Evolutionary conservation across 305 asterid species (phyloP), one percentile per base, ranked within the genome.

Genomic region (Fraxinus velutina): DNA sequence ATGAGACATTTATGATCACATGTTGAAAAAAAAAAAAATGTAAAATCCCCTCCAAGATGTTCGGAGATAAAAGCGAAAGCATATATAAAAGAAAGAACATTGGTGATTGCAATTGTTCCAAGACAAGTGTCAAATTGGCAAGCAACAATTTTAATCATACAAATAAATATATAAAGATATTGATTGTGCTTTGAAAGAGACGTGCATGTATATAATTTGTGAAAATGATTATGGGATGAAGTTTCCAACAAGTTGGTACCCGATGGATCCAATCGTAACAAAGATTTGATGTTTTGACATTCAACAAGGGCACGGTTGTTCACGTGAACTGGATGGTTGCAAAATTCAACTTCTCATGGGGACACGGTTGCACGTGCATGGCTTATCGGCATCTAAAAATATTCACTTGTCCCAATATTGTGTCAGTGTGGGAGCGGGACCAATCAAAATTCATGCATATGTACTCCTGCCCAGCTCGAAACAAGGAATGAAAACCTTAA

Each of bases 261-360:
- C 57, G 78, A 77, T 39, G 44, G 57, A 79, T 66, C 36, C 39
- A 36, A n/a, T 29, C 78, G 17, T 62, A 32, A 73, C 80, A 75
- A 79, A 24, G 66, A 73, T 77, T 60, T 47, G 32, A 52, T n/a
- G 71, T 70, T 52, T 33, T n/a, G 24, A 52, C 17, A 55, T 80
- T 57, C 36, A 73, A 39, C 22, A n/a, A 44, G 55, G 82, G 64
- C 74, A 80, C 73, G 81, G 86, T 70, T 42, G 42, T 84, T 89
- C 92, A 90, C 94, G 92, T 90, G 94, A 84, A 86, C 81, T 55
- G 74, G 85, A 82, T 77, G 68, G 32, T 62, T 60, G 57, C 62
- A 60, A 78, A 62, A 62, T 78, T 13, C 44, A 13, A 33, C 60
- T 47, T 68, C 77, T 68, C 3, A 10, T 6, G 37, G 29, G 72